Evolutionary conservation across 768 basidiomycete species (phyloP).

Genomic region (Serendipita sp.): DNA sequence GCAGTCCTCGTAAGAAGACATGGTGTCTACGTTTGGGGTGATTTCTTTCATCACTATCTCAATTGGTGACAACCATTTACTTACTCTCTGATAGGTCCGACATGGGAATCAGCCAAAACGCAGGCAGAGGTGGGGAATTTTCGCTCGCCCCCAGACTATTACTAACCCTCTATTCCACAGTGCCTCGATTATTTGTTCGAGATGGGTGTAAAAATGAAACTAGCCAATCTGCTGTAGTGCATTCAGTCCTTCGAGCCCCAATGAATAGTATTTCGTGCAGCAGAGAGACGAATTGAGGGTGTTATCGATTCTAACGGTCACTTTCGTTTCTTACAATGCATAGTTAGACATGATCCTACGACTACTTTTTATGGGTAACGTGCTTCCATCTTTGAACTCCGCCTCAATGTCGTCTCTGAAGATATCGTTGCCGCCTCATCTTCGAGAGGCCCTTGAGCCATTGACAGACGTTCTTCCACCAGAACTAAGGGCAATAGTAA

Average conservation of each 20-base stretch:
- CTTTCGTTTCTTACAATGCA: not conserved
- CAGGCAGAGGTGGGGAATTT: slow-evolving; percentile 38
- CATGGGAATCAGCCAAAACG: slow-evolving; percentile 83
- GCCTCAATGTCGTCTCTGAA: slow-evolving; percentile 3
- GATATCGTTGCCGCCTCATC: not conserved
- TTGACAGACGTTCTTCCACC: not conserved
- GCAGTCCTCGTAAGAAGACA: slow-evolving; percentile 56
- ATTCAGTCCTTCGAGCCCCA: too few relatives aligned
- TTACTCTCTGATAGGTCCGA: slow-evolving; percentile 25
- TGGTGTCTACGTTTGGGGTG: slow-evolving; percentile 78
- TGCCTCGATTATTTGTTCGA: slow-evolving; percentile 88
- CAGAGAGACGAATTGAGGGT: too few relatives aligned
- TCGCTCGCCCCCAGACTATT: too few relatives aligned
- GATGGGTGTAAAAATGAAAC: slow-evolving; percentile 68
- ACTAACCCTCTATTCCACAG: slow-evolving; percentile 28
- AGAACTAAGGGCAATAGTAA: not conserved
- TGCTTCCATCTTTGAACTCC: not conserved
- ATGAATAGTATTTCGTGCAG: too few relatives aligned
- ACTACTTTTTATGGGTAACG: slow-evolving; percentile 23
- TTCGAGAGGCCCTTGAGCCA: not conserved
- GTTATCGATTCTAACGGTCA: not conserved
- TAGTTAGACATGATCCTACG: too few relatives aligned
- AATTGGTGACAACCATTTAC: not conserved
- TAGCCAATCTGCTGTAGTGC: slow-evolving; percentile 20
- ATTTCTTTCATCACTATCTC: slow-evolving; percentile 16